Evolutionary conservation across 2,329 filamentous ascomycete genomes (phyloP).

Genomic region (Fusarium kyushuense): DNA sequence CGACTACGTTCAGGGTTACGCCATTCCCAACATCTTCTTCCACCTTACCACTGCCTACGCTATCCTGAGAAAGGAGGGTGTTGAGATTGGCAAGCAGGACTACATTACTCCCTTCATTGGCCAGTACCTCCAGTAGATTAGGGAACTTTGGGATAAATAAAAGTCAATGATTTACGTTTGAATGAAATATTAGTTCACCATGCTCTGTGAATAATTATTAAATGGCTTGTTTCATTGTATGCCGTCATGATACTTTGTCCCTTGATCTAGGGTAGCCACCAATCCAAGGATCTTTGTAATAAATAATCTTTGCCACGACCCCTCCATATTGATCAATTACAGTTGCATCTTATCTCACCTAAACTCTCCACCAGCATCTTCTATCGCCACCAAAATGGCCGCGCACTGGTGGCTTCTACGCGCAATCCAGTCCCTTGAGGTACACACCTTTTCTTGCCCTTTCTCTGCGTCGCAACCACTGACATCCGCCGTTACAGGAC

Average conservation of each 20-base stretch:
- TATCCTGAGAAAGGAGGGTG: constrained; percentile 71
- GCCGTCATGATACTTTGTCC: neutral
- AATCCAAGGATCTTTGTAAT: constrained; percentile 28
- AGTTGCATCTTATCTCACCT: constrained; percentile 1
- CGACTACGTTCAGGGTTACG: constrained; percentile 62
- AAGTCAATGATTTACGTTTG: constrained; percentile 15
- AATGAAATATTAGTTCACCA: neutral
- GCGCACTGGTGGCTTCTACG: constrained; percentile 52
- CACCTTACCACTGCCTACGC: constrained; percentile 70
- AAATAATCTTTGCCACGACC: constrained; percentile 35
- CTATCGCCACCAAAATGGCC: constrained; percentile 48
- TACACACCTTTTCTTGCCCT: neutral
- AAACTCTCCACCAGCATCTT: neutral
- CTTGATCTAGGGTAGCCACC: constrained; percentile 25
- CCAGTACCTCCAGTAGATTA: constrained; percentile 37
- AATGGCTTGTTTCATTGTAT: no score
- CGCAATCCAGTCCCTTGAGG: constrained; percentile 53
- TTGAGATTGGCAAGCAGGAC: constrained; percentile 71
- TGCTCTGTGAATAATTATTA: neutral
- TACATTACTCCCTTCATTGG: constrained; percentile 58
- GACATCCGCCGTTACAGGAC: constrained; percentile 46
- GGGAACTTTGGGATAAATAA: neutral
- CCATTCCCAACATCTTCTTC: constrained; percentile 73
- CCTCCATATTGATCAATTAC: constrained; percentile 32
- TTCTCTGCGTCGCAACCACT: neutral